Base-by-base conservation (phyloP, 768 basidiomycete species). In the Pisolithus orientalis region DNA sequence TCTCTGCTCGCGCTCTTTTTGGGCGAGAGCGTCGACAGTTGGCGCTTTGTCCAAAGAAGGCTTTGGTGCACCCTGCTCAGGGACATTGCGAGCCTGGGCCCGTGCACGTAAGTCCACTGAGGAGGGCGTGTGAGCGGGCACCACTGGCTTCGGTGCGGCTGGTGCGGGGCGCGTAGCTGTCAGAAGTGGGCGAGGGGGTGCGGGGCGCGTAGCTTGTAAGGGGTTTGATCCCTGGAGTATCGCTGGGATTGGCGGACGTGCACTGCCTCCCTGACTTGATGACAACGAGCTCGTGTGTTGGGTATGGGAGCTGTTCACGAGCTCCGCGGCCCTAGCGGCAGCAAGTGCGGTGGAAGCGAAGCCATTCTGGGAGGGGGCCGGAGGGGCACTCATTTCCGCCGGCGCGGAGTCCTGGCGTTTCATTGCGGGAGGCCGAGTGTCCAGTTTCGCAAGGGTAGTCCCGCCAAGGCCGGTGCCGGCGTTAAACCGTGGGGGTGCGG, bases 391-490 rank as follows among this genome's bases (percentile, higher is more conserved):
- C 7, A 57, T 48, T 17, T 72, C 72, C 39, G 69, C 52, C 0
- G 78, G 72, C 11, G 74, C 72, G 9, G 69, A 73, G 16, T 80
- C 80, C 54, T 78, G 79, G 40, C 80, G 71, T 54, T 68, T 73
- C 31, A 73, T 60, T 2, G 60, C 57, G 28, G 59, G 46, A 4
- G 70, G 70, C 9, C 79, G 72, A 16, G 58, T 57, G 11, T 68
- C 66, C 24, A 71, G 65, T 5, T 80, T 81, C 34, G 71, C 68
- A 37, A 81, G 63, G 9, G 66, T 56, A 10, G 76, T 66, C 6
- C 94, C 94, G 31, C 85, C 95, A 17, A 96, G 80, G 2, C 95
- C 95, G 2, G 93, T 94, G 1, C 93, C 94, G 8, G 90, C 94
- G 49, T 84, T 84, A 71, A 96, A 97, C 1, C 95, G 80, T 0